Conservation (phyloP, 257 asterid genomes). For the Anisodus tanguticus region DNA sequence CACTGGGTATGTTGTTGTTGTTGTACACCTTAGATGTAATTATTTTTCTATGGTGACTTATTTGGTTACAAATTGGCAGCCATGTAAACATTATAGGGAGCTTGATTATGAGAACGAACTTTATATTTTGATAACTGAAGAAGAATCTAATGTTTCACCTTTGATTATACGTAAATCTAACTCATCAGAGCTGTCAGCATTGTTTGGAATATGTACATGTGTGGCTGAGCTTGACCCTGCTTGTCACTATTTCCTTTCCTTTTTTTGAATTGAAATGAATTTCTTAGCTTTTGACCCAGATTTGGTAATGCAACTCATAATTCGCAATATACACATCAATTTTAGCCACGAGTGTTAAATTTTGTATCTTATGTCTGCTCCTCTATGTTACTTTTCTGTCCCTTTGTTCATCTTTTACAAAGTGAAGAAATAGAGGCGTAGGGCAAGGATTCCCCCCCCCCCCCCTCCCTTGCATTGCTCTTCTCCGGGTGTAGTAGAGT, state of each 20-base stretch:
- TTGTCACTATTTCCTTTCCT: not conserved
- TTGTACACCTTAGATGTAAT: not conserved
- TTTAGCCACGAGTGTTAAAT: slow-evolving; percentile 5
- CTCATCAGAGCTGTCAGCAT: not conserved
- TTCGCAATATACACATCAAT: not conserved
- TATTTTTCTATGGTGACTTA: slow-evolving; percentile 1
- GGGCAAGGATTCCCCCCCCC: not conserved
- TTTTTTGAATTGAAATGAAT: not conserved
- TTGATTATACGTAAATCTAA: not conserved
- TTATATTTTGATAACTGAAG: not conserved
- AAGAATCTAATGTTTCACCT: not conserved
- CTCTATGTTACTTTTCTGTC: not conserved
- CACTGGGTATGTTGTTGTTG: no score
- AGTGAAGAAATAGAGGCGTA: not conserved
- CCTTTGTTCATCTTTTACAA: slow-evolving; percentile 1
- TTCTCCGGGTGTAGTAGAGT: slow-evolving; percentile 5
- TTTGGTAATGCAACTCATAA: slow-evolving; percentile 18
- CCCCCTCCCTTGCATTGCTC: slow-evolving; percentile 2
- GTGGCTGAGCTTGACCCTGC: slow-evolving; percentile 11
- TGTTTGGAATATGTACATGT: not conserved
- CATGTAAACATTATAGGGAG: not conserved
- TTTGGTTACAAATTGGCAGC: not conserved
- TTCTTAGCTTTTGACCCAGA: not conserved
- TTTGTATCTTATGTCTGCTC: not conserved
- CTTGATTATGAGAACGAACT: not conserved